Evolutionary conservation across 768 basidiomycete genomes (phyloP).

Genomic region (Suillus spraguei): DNA sequence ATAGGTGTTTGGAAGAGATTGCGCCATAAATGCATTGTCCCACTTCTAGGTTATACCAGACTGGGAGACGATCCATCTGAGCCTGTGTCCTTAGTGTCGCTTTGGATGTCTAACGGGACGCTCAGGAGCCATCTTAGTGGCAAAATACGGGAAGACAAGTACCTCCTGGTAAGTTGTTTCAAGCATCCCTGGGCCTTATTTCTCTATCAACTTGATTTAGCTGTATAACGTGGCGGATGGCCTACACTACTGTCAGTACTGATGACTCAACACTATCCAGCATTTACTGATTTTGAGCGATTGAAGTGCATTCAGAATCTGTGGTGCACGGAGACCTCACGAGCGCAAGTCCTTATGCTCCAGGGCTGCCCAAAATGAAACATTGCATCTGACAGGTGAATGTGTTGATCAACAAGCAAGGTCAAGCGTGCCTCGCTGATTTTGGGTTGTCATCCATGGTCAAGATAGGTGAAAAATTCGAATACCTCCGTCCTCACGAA

Average conservation of each 20-base stretch:
- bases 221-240: background rate
- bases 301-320: slow-evolving; percentile 8
- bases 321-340: slow-evolving; percentile 8
- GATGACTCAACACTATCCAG: background rate
- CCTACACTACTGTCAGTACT: slow-evolving; percentile 6
- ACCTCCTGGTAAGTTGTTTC: background rate
- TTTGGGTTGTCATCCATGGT: slow-evolving; percentile 5
- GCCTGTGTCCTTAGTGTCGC: background rate
- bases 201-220: background rate
- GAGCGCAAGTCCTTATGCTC: background rate
- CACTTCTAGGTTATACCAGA: slow-evolving; percentile 3
- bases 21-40: slow-evolving; percentile 9
- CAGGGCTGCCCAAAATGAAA: background rate
- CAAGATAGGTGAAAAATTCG: background rate
- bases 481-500: background rate
- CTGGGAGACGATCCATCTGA: background rate
- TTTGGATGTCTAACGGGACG: slow-evolving; percentile 4
- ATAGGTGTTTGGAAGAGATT: slow-evolving; percentile 9
- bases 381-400: background rate
- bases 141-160: background rate
- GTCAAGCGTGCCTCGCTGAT: slow-evolving; percentile 5
- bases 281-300: background rate
- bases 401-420: background rate
- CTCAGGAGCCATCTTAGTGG: background rate
- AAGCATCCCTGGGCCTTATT: background rate